Evolutionary conservation across 768 basidiomycete species (phyloP), one percentile per base, ranked within the genome.

Genomic region (Dioszegia crocea): DNA sequence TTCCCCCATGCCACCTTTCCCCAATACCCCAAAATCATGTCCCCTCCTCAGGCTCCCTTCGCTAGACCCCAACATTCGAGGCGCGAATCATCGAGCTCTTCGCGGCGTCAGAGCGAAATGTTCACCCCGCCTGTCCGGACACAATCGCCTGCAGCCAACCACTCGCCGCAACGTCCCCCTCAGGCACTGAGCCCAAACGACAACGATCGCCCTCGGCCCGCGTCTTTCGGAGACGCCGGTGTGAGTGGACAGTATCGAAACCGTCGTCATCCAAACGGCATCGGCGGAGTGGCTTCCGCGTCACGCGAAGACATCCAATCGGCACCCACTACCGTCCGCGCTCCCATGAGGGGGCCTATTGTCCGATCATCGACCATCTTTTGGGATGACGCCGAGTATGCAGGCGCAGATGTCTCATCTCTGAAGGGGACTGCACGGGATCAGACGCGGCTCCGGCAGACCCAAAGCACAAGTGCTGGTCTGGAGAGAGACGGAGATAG

Each of bases 321-420:
- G 17, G 47, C 45, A 43, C n/a, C 43, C 49, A 50, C n/a, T 36
- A 50, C 49, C 30, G 52, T 29, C 24, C 52, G 41, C 3, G 52
- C 27, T 12, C 52, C 52, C 4, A 29, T 26, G 36, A 24, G 45
- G 26, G 30, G 44, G 9, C 45, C 39, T 0, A 63, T 72, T 49
- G 49, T 63, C 23, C 61, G 75, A 17, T 71, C 73, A 1, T 63
- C 67, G 17, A 76, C 75, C 31, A 70, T 76, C n/a, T 76, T 70
- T 39, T 76, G 75, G 75, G 73, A 74, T 52, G 75, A 76, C 30
- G 60, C 69, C 23, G 64, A 64, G 9, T 73, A 66, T 57, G 71
- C 71, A 17, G 46, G 36, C 29, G 61, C 51, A 16, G 51, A 53
- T 21, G 8, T 53, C 12, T 53, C 51, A 2, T 39, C 51, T 14